Percentiles rank a stretch among this genome's conserved stretches.
phyloP scores from a whole-genome alignment of 306 rosid genomes.

The Vicia villosa region DNA sequence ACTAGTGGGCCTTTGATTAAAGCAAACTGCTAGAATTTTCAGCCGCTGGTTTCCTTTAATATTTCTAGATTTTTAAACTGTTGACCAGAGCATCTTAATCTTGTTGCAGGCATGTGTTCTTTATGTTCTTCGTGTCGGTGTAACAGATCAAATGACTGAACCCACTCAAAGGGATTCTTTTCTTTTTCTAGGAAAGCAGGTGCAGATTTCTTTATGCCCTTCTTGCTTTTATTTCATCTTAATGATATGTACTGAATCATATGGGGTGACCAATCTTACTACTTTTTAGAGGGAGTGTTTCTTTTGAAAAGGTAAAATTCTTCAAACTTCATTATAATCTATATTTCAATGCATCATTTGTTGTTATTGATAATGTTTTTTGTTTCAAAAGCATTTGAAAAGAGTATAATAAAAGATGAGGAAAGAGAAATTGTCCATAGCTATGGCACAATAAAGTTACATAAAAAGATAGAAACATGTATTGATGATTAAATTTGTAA shows the following conservation, averaged over 20 bases:
- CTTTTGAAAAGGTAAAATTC: slow-evolving; percentile 78
- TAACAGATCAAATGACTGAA: slow-evolving; percentile 96
- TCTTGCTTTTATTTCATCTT: slow-evolving; percentile 2
- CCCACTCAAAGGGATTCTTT: slow-evolving; percentile 84
- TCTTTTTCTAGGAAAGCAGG: slow-evolving; percentile 85
- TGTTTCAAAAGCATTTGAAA: neutral
- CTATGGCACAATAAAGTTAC: neutral
- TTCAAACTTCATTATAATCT: slow-evolving; percentile 30
- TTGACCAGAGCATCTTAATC: slow-evolving; percentile 42
- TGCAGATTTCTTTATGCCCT: slow-evolving; percentile 25
- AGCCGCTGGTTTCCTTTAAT: neutral
- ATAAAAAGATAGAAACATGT: slow-evolving; percentile 16
- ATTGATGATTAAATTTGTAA: slow-evolving; percentile 16
- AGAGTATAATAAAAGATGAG: neutral
- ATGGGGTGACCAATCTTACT: slow-evolving; percentile 81
- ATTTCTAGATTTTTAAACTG: slow-evolving; percentile 26
- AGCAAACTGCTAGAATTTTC: slow-evolving; percentile 29
- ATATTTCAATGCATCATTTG: slow-evolving; percentile 15
- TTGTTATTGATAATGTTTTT: neutral
- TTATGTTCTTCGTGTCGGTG: slow-evolving; percentile 83
- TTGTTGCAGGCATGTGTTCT: slow-evolving; percentile 92
- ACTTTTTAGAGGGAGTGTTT: slow-evolving; percentile 89
- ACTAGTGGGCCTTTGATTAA: neutral
- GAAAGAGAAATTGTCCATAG: slow-evolving; percentile 7
- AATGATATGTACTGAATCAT: slow-evolving; percentile 31